Conservation (phyloP, 805 yeast genomes). For the Teunomyces funiuensis region DNA sequence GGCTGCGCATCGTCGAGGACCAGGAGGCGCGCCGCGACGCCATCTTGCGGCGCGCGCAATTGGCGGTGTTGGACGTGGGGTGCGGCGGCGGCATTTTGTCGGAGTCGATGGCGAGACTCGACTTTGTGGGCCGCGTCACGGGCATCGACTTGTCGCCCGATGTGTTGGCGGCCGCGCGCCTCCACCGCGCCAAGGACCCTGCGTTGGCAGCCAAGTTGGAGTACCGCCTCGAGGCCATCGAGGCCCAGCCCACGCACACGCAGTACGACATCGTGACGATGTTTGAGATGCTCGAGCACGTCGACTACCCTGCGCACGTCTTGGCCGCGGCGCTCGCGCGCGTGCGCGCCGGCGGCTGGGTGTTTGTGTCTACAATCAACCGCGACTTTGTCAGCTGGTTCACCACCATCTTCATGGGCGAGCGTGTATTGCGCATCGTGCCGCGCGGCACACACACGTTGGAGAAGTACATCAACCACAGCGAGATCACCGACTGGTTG, state of each 20-base stretch:
- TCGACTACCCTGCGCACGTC: slow-evolving; percentile 76
- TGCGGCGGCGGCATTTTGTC: slow-evolving; percentile 97
- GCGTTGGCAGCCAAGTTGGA: slow-evolving; percentile 44
- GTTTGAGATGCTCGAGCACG: slow-evolving; percentile 96
- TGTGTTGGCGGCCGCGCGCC: slow-evolving; percentile 74
- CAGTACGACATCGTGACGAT: slow-evolving; percentile 78
- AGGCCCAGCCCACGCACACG: slow-evolving; percentile 47
- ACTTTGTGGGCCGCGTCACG: slow-evolving; percentile 57
- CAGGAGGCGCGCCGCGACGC: slow-evolving; percentile 48
- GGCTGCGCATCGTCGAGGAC: slow-evolving; percentile 46
- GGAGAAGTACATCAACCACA: slow-evolving; percentile 77
- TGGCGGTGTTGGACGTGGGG: slow-evolving; percentile 80
- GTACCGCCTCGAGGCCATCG: slow-evolving; percentile 65
- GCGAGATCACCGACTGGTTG: slow-evolving; percentile 71
- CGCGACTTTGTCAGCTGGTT: slow-evolving; percentile 85
- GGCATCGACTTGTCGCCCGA: slow-evolving; percentile 88
- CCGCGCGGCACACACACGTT: slow-evolving; percentile 92
- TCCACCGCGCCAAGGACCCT: slow-evolving; percentile 71
- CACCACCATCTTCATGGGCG: slow-evolving; percentile 91
- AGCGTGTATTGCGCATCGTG: slow-evolving; percentile 72
- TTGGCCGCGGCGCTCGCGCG: slow-evolving; percentile 64
- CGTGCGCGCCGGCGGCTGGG: slow-evolving; percentile 77
- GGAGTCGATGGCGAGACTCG: slow-evolving; percentile 81
- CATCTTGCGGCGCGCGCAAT: slow-evolving; percentile 33
- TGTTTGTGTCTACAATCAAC: slow-evolving; percentile 89